Evolutionary conservation across 352 stramenopile genomes (phyloP), one percentile per base, ranked within the genome.

Genomic region (Globisporangium radiosum): DNA sequence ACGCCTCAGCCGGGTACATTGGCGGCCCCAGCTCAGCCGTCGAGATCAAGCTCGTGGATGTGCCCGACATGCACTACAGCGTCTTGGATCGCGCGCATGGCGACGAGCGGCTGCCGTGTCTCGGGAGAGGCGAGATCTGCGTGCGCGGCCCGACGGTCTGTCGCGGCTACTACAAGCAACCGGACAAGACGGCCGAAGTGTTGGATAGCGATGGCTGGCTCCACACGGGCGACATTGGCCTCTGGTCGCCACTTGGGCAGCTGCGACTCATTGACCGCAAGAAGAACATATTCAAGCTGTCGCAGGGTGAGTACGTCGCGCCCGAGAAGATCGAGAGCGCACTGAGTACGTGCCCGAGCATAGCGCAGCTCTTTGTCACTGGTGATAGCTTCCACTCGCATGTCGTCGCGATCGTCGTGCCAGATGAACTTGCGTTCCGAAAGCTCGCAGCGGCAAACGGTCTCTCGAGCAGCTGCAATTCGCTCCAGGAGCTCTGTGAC

Each of bases 41-140:
- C 10, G 95, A 99, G 72, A 85, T 99, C 64, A 92, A 93, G 37
- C 84, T 99, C 19, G 87, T 89, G 42, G 92, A 98, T 52, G 93
- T 99, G n/a, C 90, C 91, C 0, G 96, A 99, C 54, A 99, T 99
- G 96, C 90, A 89, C 50, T 99, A 99, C 75, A 75, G 89, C 39
- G 87, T 82, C 61, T 77, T 73, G 0, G 89, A 97, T 68, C 55
- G 76, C 7, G 64, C 69, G 37, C 78, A 86, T 47, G 79, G 72
- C 48, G 70, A 81, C 42, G 61, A 67, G 7, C 52, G 50, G 13
- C 50, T 76, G 37, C 51, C 73, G 33, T 85, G 77, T 48, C 56
- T 87, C 25, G 76, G 78, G 0, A 65, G 82, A 10, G 81, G 81
- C 8, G 78, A 91, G 64, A 78, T 91, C 19, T 88, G 75, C 62